These are phyloP conservation scores for Taphrina deformans DNA, from an alignment of 1,139 yeast genomes.

Conservation along the genomic window DNA sequence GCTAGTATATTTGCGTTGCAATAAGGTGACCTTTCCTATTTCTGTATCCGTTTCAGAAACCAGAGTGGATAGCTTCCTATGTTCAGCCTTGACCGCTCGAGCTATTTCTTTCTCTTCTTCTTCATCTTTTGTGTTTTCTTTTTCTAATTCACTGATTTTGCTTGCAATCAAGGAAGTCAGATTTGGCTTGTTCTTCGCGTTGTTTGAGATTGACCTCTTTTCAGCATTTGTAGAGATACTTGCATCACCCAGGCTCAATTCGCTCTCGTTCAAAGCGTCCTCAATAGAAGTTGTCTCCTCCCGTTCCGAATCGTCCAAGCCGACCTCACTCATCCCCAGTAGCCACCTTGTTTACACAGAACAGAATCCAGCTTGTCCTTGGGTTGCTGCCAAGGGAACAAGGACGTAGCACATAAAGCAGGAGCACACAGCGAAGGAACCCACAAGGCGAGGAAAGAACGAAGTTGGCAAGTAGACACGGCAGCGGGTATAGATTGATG, in stretches of 20 bases:
- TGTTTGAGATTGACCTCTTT: neutral
- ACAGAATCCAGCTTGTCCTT: neutral
- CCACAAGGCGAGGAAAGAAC: neutral
- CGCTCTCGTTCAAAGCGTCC: neutral
- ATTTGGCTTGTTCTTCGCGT: neutral
- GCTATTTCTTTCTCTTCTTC: conserved; percentile 29
- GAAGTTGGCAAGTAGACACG: neutral
- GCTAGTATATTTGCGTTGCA: conserved; percentile 39
- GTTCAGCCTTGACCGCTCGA: conserved; percentile 34
- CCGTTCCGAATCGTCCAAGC: conserved; percentile 1
- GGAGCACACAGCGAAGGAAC: neutral
- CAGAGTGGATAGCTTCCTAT: conserved; percentile 36
- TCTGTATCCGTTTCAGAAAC: conserved; percentile 40
- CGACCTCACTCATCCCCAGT: conserved; percentile 7
- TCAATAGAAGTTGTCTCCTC: conserved; percentile 3
- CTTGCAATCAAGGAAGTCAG: conserved; percentile 33
- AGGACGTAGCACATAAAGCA: neutral
- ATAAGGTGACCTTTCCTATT: conserved; percentile 37
- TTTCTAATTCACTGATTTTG: conserved; percentile 33
- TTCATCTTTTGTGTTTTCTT: conserved; percentile 29
- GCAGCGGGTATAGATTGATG: neutral
- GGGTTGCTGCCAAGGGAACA: neutral
- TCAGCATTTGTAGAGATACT: neutral
- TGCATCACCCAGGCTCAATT: neutral
- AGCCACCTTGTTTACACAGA: neutral